Evolutionary conservation across 148 eudicot species (phyloP).

Genomic region (Amaranthus palmeri): DNA sequence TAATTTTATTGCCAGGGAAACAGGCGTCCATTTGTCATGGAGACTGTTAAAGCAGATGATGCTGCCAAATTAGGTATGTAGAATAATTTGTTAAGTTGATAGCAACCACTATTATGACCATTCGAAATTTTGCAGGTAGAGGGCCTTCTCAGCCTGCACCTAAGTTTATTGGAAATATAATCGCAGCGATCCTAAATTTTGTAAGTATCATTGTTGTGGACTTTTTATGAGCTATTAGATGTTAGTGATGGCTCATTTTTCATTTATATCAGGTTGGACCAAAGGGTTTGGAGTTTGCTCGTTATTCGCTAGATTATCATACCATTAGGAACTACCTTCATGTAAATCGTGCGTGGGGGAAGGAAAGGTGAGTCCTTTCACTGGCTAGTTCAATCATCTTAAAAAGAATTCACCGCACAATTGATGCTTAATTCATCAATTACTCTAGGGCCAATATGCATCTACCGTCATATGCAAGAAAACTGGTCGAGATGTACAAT

Average conservation of each 20-base stretch:
- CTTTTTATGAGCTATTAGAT: background rate
- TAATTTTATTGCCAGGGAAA: slow-evolving; percentile 45
- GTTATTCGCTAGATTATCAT: slow-evolving; percentile 92
- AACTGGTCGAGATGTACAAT: slow-evolving; percentile 77
- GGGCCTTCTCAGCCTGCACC: slow-evolving; percentile 96
- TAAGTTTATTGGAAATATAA: slow-evolving; percentile 74
- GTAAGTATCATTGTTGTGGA: slow-evolving; percentile 34
- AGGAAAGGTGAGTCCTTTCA: slow-evolving; percentile 45
- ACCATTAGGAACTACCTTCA: slow-evolving; percentile 90
- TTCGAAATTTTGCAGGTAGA: slow-evolving; percentile 44
- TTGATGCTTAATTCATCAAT: slow-evolving; percentile 11
- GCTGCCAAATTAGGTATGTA: slow-evolving; percentile 76
- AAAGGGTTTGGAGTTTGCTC: slow-evolving; percentile 95
- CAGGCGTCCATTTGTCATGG: slow-evolving; percentile 84
- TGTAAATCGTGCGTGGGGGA: slow-evolving; percentile 83
- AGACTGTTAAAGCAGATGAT: slow-evolving; percentile 96
- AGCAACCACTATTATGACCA: background rate
- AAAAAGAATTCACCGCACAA: background rate
- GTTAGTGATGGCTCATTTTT: slow-evolving; percentile 11
- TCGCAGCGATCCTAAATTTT: slow-evolving; percentile 72
- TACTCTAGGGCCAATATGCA: slow-evolving; percentile 74
- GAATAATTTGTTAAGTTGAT: background rate
- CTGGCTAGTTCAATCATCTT: slow-evolving; percentile 7
- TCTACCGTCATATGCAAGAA: slow-evolving; percentile 87
- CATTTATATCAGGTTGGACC: slow-evolving; percentile 70